Percentiles rank a stretch among this genome's conserved stretches.
These are phyloP conservation scores for Globisporangium iwayamae DNA, from an alignment of 352 stramenopile species.

Conservation along the genomic window DNA sequence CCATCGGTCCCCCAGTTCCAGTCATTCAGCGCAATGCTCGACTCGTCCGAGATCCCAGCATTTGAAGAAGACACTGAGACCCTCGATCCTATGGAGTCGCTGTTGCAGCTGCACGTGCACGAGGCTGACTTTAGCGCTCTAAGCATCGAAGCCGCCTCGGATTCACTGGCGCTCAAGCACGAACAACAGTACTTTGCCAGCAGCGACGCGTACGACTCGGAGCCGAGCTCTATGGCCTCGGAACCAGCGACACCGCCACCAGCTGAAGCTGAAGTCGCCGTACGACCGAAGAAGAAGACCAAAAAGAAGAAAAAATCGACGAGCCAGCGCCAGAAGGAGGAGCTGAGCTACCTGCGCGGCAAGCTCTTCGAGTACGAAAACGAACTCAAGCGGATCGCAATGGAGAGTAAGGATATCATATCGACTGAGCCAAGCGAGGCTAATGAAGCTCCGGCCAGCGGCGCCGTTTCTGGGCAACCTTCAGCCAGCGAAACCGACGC, in stretches of 20 bases:
- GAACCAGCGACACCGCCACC: background rate
- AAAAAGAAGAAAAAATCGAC: constrained; percentile 14
- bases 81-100: background rate
- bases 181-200: background rate
- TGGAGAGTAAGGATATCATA: background rate
- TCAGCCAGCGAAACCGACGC: background rate
- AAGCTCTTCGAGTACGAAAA: constrained; percentile 7
- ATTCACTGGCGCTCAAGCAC: background rate
- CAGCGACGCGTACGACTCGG: constrained; percentile 1
- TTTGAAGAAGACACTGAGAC: background rate
- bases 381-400: constrained; percentile 3
- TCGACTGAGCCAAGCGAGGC: background rate
- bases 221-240: background rate
- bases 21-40: constrained; percentile 1
- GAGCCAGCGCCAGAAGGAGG: constrained; percentile 12
- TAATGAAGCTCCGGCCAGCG: background rate
- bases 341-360: constrained; percentile 13
- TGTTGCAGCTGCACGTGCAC: background rate
- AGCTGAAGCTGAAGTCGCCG: background rate
- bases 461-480: background rate
- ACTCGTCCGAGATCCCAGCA: background rate
- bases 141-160: background rate
- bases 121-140: background rate
- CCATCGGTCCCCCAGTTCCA: background rate
- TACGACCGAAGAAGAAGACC: background rate